These are phyloP conservation scores for Plasmodium fragile DNA, from an alignment of 169 alveolate genomes.

Conservation along the genomic window DNA sequence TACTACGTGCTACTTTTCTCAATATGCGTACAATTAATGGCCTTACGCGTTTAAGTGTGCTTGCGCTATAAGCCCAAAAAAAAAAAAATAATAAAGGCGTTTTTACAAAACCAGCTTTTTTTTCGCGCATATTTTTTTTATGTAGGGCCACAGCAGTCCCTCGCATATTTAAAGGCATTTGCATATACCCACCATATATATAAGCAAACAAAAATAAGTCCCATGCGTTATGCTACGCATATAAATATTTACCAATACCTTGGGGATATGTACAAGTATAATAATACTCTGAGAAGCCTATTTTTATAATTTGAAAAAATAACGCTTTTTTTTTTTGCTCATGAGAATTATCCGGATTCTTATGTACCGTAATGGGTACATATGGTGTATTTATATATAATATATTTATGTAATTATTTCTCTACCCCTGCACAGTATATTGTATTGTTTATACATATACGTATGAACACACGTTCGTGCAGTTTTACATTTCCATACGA, in stretches of 20 bases:
- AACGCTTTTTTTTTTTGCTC: neutral
- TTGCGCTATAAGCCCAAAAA: neutral
- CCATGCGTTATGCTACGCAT: neutral
- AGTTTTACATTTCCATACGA: neutral
- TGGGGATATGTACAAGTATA: neutral
- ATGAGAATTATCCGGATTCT: neutral
- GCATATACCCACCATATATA: neutral
- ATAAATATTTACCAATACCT: neutral
- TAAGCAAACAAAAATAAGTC: too few species aligned
- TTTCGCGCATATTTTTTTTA: neutral
- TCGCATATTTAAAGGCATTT: neutral
- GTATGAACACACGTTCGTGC: neutral
- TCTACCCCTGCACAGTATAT: neutral
- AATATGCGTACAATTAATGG: neutral
- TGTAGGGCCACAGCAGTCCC: neutral
- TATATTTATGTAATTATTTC: neutral
- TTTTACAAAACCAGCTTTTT: neutral
- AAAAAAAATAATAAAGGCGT: neutral
- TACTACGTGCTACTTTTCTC: neutral
- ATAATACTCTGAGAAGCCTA: neutral
- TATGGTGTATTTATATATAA: neutral
- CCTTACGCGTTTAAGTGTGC: neutral
- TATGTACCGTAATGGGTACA: neutral
- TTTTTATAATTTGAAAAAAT: too few species aligned
- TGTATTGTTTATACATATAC: neutral